Conservation (phyloP, 495 filamentous ascomycete species). For the Hyaloscypha finlandica region DNA sequence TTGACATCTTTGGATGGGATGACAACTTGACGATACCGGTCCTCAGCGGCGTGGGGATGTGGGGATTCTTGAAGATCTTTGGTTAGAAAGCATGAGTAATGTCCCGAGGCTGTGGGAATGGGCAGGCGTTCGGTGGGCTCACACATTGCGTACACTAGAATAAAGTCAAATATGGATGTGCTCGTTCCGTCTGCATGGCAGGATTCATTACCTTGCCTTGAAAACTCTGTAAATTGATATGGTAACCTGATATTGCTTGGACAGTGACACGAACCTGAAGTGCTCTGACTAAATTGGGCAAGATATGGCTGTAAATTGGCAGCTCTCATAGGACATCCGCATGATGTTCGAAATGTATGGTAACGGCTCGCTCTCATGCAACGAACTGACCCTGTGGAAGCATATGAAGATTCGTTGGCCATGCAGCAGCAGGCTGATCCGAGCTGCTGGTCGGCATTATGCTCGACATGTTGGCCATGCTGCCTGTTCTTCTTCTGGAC, state of each 20-base stretch:
- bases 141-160: constrained; percentile 14
- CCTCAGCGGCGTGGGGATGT: constrained; percentile 85
- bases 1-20: constrained; percentile 90
- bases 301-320: neutral
- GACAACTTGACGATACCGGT: constrained; percentile 97
- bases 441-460: constrained; percentile 5
- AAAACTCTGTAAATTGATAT: neutral
- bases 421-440: constrained; percentile 12
- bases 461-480: neutral
- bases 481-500: neutral
- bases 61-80: constrained; percentile 92
- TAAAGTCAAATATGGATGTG: constrained; percentile 14
- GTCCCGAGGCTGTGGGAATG: constrained; percentile 6
- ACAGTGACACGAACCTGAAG: neutral
- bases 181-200: neutral
- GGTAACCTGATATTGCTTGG: neutral
- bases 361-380: neutral
- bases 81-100: constrained; percentile 46
- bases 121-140: constrained; percentile 19
- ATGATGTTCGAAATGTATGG: neutral
- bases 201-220: neutral
- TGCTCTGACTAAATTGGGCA: neutral
- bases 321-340: neutral
- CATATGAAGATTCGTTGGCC: constrained; percentile 16
- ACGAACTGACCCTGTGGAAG: neutral